Conservation (phyloP, 1,284 basidiomycete genomes). For the Apiotrichum sp. region DNA sequence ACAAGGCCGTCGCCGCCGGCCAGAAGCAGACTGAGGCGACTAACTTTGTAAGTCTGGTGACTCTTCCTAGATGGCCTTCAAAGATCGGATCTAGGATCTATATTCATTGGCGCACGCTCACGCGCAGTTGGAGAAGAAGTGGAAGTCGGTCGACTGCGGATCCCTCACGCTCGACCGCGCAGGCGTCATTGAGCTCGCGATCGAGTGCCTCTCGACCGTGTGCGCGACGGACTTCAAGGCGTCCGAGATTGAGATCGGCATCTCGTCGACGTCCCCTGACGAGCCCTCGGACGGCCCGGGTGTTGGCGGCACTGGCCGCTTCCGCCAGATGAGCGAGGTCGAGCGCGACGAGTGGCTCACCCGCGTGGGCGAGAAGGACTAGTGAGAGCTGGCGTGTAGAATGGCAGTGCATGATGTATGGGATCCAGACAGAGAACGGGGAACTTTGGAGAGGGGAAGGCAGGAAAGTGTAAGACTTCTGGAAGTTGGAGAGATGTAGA, state of each 20-base stretch:
- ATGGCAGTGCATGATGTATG: conserved; percentile 12
- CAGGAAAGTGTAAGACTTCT: too few species aligned
- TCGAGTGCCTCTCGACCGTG: conserved; percentile 87
- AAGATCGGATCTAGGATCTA: too few species aligned
- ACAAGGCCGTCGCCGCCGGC: conserved; percentile 91
- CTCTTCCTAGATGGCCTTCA: too few species aligned
- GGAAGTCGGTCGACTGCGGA: conserved; percentile 82
- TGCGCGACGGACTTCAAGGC: conserved; percentile 91
- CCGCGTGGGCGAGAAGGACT: conserved; percentile 92
- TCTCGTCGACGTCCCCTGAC: conserved; percentile 42
- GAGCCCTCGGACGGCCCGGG: conserved; percentile 43
- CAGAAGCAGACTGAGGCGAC: conserved; percentile 99
- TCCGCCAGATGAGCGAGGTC: conserved; percentile 74
- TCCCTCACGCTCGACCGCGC: conserved; percentile 63
- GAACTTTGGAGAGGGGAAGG: too few species aligned
- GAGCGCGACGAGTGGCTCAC: conserved; percentile 82
- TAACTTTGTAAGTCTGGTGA: conserved; percentile 58
- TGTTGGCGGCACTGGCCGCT: conserved; percentile 54
- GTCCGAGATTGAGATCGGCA: conserved; percentile 53
- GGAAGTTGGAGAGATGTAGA: too few species aligned
- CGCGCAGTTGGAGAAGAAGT: conserved; percentile 81
- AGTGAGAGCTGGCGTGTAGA: conserved; percentile 6
- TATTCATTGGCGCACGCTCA: not conserved
- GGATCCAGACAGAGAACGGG: not conserved
- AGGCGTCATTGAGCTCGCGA: conserved; percentile 87